Evolutionary conservation across 2,329 filamentous ascomycete genomes (phyloP).

Genomic region (Trichoderma atroviride): DNA sequence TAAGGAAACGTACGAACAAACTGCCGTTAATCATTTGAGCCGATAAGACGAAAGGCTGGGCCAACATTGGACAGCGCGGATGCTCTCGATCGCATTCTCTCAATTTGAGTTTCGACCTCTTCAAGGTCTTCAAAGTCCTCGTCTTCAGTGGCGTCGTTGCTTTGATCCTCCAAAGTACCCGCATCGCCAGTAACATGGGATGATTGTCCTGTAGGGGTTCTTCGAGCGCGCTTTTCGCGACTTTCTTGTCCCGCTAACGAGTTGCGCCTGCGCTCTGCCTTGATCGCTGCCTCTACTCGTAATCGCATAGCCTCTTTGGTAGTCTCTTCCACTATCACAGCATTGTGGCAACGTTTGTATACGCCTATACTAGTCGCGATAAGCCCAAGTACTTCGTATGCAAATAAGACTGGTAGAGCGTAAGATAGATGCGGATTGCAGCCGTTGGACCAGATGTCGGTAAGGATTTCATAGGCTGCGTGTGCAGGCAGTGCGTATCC

Average conservation of each 20-base stretch:
- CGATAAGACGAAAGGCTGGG: conserved; percentile 26
- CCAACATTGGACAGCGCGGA: conserved; percentile 21
- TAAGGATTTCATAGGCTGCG: conserved; percentile 29
- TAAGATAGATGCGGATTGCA: conserved; percentile 31
- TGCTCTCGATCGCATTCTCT: conserved; percentile 27
- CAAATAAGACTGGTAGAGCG: conserved; percentile 30
- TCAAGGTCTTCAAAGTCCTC: conserved; percentile 19
- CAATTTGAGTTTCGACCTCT: conserved; percentile 12
- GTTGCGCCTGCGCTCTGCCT: conserved; percentile 19
- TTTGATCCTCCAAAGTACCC: neutral
- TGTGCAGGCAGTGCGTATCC: conserved; percentile 31
- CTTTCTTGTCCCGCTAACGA: neutral
- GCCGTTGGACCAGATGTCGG: conserved; percentile 30
- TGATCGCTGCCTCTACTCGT: conserved; percentile 24
- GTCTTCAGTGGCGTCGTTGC: neutral
- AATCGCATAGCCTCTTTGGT: conserved; percentile 26
- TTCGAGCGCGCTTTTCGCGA: neutral
- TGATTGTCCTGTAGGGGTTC: neutral
- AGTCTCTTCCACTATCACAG: conserved; percentile 29
- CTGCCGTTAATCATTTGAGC: neutral
- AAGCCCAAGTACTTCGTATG: conserved; percentile 28
- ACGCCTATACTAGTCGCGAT: conserved; percentile 27
- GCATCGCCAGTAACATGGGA: neutral
- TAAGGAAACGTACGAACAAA: neutral
- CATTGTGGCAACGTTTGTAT: conserved; percentile 28